phyloP scores from a whole-genome alignment of 495 filamentous ascomycete genomes.

The Tuber calosporum region DNA sequence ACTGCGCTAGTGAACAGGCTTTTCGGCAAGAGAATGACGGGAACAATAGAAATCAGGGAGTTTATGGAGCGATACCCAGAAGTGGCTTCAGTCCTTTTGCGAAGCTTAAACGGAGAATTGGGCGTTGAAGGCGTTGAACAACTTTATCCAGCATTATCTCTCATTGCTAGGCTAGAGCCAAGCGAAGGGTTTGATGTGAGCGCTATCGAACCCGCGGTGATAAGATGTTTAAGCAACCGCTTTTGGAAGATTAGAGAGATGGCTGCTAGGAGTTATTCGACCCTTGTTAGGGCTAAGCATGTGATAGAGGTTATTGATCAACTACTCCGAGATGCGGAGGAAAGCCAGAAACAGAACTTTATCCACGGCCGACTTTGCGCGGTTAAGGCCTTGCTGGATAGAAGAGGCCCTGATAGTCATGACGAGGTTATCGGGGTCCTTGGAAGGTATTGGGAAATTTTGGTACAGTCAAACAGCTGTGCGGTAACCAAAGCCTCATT shows the following conservation, averaged over 20 bases:
- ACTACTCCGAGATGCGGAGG: conserved; percentile 46
- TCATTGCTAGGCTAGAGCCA: conserved; percentile 58
- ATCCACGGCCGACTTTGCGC: conserved; percentile 63
- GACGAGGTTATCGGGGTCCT: conserved; percentile 1
- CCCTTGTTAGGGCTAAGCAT: conserved; percentile 52
- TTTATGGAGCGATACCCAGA: conserved; percentile 67
- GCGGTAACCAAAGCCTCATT: conserved; percentile 41
- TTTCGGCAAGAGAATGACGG: conserved; percentile 58
- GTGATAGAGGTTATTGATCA: conserved; percentile 48
- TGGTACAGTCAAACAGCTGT: conserved; percentile 31
- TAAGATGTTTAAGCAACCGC: conserved; percentile 57
- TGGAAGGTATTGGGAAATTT: conserved; percentile 15
- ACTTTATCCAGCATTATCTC: conserved; percentile 80
- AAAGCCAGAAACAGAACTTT: conserved; percentile 50
- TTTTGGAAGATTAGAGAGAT: conserved; percentile 89
- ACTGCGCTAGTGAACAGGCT: conserved; percentile 71
- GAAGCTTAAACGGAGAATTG: conserved; percentile 46
- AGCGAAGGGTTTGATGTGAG: conserved; percentile 47
- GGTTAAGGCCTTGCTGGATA: conserved; percentile 50
- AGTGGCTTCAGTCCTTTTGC: conserved; percentile 59
- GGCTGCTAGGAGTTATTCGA: conserved; percentile 69
- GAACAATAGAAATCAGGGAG: conserved; percentile 47
- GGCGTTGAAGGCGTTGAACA: conserved; percentile 54
- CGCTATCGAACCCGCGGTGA: conserved; percentile 49
- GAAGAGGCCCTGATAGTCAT: conserved; percentile 39